Conservation (phyloP, 2,329 filamentous ascomycete genomes). For the Colletotrichum sublineola region DNA sequence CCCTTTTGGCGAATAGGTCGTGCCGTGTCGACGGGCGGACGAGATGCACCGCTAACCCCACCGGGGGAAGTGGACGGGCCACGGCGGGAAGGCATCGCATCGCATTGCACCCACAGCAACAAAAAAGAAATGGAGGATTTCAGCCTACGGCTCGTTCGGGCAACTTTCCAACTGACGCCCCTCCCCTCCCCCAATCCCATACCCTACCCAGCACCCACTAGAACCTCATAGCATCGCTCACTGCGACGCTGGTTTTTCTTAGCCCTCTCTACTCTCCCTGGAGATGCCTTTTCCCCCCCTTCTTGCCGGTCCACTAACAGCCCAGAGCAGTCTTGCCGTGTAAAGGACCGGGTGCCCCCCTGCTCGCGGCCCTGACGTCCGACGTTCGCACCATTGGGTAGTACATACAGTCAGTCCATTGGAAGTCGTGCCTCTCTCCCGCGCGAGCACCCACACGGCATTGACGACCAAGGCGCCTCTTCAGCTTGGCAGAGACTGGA, state of each 20-base stretch:
- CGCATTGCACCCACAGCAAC: background rate
- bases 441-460: constrained; percentile 21
- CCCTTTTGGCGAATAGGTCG: background rate
- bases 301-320: background rate
- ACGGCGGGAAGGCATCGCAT: constrained; percentile 22
- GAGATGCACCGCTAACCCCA: constrained; percentile 29
- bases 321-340: background rate
- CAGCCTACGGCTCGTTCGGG: constrained; percentile 64
- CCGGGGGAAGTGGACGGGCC: background rate
- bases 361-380: constrained; percentile 17
- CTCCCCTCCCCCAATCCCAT: background rate
- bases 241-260: constrained; percentile 34
- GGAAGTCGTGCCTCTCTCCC: background rate
- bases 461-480: constrained; percentile 35
- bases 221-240: constrained; percentile 13
- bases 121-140: constrained; percentile 46
- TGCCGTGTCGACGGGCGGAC: background rate
- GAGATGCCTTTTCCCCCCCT: background rate
- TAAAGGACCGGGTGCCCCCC: constrained; percentile 17
- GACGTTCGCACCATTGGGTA: constrained; percentile 12
- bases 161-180: constrained; percentile 52
- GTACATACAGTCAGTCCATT: background rate
- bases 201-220: constrained; percentile 29
- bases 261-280: background rate
- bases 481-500: constrained; percentile 37